Base-by-base conservation (phyloP, 2,329 filamentous ascomycete genomes). In the Trichoderma harzianum region DNA sequence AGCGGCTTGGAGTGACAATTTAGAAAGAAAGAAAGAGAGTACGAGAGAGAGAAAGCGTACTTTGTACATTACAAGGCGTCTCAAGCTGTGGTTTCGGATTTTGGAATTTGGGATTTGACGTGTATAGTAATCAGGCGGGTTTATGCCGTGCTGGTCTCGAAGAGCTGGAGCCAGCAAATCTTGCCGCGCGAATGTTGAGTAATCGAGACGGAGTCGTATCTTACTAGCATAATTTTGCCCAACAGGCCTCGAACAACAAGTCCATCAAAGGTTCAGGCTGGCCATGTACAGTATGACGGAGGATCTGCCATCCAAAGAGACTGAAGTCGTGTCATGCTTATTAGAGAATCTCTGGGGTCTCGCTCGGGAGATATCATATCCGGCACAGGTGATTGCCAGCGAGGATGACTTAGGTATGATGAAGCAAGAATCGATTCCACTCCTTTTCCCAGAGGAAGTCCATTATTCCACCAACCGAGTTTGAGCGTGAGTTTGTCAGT, bases 91-190 rank as follows among this genome's bases (percentile, higher is more conserved):
- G 47, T 32, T 47, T 43, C 16, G 36, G 36, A 18, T 18, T 43
- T 43, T 39, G 36, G 36, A 39, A 18, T 39, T 60, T 58, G 53
- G n/a, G 21, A 57, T 58, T 43, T 39, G 55, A 43, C 26, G 36
- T 60, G 47, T 55, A 60, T 68, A 68, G 65, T 68, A 60, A 68
- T 47, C 65, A 57, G 18, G 7, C 43, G 14, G 34, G 57, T 43
- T 53, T 21, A 36, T 36, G 63, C 30, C 43, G 53, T 14, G 53
- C 55, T 68, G 36, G 65, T 11, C 36, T 43, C 16, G 55, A n/a
- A n/a, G 14, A 24, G 26, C 39, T 30, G 62, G 43, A 26, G 36
- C 36, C 34, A 58, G 30, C 6, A 34, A 14, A 24, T 58, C 26
- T 51, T 24, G 11, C 47, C 12, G 55, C 16, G 26, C 55, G 21